Percentiles rank a stretch among this genome's conserved stretches.
phyloP scores from a whole-genome alignment of 345 rosid genomes.

The Salix dunnii region DNA sequence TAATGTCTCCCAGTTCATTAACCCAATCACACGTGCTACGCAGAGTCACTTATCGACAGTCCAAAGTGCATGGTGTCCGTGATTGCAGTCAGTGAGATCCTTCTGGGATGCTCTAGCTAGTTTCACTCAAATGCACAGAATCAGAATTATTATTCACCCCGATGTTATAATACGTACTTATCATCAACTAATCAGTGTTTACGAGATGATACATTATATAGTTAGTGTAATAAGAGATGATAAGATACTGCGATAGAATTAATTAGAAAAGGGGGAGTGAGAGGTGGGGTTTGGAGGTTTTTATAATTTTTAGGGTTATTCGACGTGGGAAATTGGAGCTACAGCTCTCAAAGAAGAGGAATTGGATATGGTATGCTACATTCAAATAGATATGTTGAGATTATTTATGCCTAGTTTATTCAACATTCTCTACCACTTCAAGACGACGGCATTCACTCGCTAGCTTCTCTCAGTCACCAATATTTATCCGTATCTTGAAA shows the following conservation, averaged over 20 bases:
- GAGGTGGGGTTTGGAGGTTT: conserved; percentile 12
- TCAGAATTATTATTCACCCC: conserved; percentile 29
- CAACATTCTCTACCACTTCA: conserved; percentile 35
- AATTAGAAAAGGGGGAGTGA: background rate
- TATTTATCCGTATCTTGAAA: conserved; percentile 44
- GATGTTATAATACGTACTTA: conserved; percentile 19
- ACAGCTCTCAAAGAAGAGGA: conserved; percentile 43
- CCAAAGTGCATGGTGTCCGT: conserved; percentile 19
- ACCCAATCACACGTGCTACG: conserved; percentile 34
- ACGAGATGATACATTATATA: background rate
- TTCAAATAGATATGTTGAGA: background rate
- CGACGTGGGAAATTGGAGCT: conserved; percentile 34
- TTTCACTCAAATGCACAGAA: conserved; percentile 12
- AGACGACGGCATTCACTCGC: conserved; percentile 41
- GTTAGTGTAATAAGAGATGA: background rate
- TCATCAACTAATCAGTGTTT: background rate
- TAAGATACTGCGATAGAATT: background rate
- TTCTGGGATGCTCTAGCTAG: background rate
- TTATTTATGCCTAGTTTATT: background rate
- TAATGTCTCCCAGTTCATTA: background rate
- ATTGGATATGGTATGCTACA: conserved; percentile 26
- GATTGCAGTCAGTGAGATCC: conserved; percentile 28
- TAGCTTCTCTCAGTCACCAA: background rate
- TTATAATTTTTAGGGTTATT: conserved; percentile 2
- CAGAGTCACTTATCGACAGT: conserved; percentile 14